phyloP scores from a whole-genome alignment of 495 filamentous ascomycete genomes.

The Halenospora varia region DNA sequence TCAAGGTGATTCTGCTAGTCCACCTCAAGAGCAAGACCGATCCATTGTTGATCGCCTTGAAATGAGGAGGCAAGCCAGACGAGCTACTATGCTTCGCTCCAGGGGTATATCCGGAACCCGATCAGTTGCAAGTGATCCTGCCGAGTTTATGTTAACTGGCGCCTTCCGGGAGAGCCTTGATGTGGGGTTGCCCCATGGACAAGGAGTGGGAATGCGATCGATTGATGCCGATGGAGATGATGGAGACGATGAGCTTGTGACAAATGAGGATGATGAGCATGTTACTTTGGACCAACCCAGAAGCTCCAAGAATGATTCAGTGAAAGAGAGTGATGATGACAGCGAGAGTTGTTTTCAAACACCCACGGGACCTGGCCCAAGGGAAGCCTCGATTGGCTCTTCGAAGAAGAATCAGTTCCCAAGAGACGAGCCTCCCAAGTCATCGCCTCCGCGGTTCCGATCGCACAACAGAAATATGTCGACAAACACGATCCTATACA shows the following conservation, averaged over 20 bases:
- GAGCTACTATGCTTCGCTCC: slow-evolving; percentile 6
- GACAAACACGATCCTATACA: slow-evolving; percentile 74
- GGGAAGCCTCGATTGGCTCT: slow-evolving; percentile 1
- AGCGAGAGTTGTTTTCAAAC: slow-evolving; percentile 24
- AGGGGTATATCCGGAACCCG: slow-evolving; percentile 39
- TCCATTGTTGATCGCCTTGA: slow-evolving; percentile 57
- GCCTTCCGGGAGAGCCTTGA: slow-evolving; percentile 29
- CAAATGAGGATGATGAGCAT: slow-evolving; percentile 61
- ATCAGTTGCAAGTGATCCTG: slow-evolving; percentile 52
- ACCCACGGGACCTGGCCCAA: slow-evolving; percentile 27
- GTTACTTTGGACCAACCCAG: slow-evolving; percentile 14
- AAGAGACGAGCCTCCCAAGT: slow-evolving; percentile 2
- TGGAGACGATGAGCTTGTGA: slow-evolving; percentile 87
- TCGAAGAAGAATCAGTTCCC: background rate
- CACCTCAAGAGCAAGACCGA: slow-evolving; percentile 58
- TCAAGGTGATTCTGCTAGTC: slow-evolving; percentile 57
- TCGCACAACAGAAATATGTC: slow-evolving; percentile 59
- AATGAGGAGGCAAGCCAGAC: slow-evolving; percentile 28
- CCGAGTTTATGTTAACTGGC: slow-evolving; percentile 43
- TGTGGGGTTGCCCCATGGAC: background rate
- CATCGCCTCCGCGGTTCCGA: slow-evolving; percentile 28
- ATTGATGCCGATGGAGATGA: slow-evolving; percentile 83
- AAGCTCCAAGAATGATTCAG: background rate
- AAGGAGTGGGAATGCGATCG: slow-evolving; percentile 28
- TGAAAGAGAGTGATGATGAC: slow-evolving; percentile 27